A percentile compares a stretch with the other conserved stretches of the same genome.
Evolutionary conservation across 305 asterid genomes (phyloP).

Genomic region (Solanum hybrid): DNA sequence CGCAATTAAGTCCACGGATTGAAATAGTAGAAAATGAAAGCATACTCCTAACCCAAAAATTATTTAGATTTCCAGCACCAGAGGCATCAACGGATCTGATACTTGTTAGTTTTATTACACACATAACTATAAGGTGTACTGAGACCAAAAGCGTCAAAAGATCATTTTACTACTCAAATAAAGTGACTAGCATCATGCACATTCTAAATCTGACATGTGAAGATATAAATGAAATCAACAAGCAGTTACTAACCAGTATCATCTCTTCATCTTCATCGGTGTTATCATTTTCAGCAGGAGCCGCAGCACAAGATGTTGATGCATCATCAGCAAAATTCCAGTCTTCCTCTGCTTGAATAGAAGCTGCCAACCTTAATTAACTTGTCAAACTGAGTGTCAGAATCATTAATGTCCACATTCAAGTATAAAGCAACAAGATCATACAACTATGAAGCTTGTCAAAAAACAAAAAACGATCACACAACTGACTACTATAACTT

Average conservation of each 20-base stretch:
- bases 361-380: conserved; percentile 94
- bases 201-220: background rate
- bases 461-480: background rate
- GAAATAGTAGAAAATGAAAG: background rate
- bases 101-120: background rate
- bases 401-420: conserved; percentile 11
- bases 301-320: conserved; percentile 52
- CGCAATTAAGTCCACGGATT: background rate
- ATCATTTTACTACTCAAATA: background rate
- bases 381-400: conserved; percentile 29
- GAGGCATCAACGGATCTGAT: background rate
- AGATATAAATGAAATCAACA: background rate
- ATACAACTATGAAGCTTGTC: background rate
- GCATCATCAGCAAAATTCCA: conserved; percentile 45
- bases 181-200: background rate
- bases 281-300: conserved; percentile 40
- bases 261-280: conserved; percentile 65
- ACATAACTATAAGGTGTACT: background rate
- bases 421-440: background rate
- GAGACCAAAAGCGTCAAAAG: background rate
- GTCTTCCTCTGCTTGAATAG: conserved; percentile 84
- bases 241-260: conserved; percentile 58
- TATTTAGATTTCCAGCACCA: background rate
- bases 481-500: conserved; percentile 21
- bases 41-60: background rate